These are phyloP conservation scores for Tripterygium wilfordii DNA, from an alignment of 177 flowering plant species.

Conservation along the genomic window DNA sequence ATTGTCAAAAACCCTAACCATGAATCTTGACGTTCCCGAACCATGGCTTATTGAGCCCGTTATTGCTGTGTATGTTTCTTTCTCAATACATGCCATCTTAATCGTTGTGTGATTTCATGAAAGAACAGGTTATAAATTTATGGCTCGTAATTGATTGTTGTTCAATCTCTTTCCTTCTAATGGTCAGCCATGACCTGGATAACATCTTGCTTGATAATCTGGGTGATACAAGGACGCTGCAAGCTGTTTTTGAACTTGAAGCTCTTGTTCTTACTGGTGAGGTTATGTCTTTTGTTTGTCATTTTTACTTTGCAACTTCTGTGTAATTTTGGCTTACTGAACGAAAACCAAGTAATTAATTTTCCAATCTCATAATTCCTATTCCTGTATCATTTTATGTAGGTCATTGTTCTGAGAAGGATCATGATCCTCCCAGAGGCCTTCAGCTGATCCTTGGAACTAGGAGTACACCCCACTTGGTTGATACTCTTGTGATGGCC, in stretches of 20 bases:
- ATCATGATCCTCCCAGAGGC: constrained; percentile 92
- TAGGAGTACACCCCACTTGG: constrained; percentile 76
- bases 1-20: constrained; percentile 91
- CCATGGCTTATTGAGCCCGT: constrained; percentile 99
- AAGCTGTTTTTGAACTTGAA: constrained; percentile 95
- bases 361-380: too few relatives aligned
- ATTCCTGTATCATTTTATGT: constrained; percentile 6
- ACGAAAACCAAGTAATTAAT: too few relatives aligned
- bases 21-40: constrained; percentile 99
- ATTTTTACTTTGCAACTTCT: neutral
- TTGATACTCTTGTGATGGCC: constrained; percentile 97
- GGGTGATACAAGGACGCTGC: constrained; percentile 80
- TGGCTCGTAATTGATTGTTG: too few relatives aligned
- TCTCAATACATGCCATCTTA: constrained; percentile 1
- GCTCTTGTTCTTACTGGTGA: constrained; percentile 93
- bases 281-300: neutral
- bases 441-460: constrained; percentile 96
- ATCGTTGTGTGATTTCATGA: too few relatives aligned
- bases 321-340: neutral
- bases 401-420: constrained; percentile 99
- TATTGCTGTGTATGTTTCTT: constrained; percentile 77
- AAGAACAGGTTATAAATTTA: too few relatives aligned
- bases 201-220: constrained; percentile 96
- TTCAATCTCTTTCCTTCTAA: constrained; percentile 4
- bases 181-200: constrained; percentile 87